phyloP scores from a whole-genome alignment of 2,329 filamentous ascomycete species.

The Biscogniauxia marginata region DNA sequence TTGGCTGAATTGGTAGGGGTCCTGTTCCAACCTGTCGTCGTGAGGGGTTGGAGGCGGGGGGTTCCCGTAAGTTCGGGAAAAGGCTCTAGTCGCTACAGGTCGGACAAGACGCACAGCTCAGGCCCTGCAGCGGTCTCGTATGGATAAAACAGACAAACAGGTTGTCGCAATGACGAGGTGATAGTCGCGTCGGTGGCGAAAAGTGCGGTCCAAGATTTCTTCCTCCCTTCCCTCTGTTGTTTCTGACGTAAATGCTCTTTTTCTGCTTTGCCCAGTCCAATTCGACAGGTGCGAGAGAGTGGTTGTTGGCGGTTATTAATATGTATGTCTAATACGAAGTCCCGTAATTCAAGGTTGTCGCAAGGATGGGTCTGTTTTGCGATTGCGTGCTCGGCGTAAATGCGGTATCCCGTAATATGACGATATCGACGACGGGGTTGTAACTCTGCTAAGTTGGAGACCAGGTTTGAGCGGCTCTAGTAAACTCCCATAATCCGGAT shows the following conservation, averaged over 20 bases:
- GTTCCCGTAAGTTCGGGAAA: constrained; percentile 14
- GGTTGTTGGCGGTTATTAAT: background rate
- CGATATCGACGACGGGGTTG: constrained; percentile 23
- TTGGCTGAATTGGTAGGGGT: constrained; percentile 17
- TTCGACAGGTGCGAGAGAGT: background rate
- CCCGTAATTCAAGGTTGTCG: constrained; percentile 20
- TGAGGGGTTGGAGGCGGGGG: constrained; percentile 22
- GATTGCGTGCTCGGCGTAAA: constrained; percentile 25
- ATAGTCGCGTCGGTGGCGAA: background rate
- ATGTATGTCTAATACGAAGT: background rate
- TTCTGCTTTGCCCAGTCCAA: background rate
- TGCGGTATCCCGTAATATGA: constrained; percentile 29
- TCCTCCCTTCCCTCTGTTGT: background rate
- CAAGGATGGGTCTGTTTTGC: background rate
- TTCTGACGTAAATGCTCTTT: background rate
- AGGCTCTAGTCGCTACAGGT: constrained; percentile 4
- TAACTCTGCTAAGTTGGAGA: constrained; percentile 19
- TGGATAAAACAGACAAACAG: constrained; percentile 7
- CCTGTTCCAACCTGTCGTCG: constrained; percentile 17
- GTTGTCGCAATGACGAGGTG: constrained; percentile 1
- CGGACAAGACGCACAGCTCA: background rate
- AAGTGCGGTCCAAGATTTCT: background rate
- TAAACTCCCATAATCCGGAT: background rate
- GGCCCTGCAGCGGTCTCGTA: constrained; percentile 4
- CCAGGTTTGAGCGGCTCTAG: background rate